Base-by-base conservation (phyloP, 2,329 filamentous ascomycete genomes). In the Leptosphaerulina australis region DNA sequence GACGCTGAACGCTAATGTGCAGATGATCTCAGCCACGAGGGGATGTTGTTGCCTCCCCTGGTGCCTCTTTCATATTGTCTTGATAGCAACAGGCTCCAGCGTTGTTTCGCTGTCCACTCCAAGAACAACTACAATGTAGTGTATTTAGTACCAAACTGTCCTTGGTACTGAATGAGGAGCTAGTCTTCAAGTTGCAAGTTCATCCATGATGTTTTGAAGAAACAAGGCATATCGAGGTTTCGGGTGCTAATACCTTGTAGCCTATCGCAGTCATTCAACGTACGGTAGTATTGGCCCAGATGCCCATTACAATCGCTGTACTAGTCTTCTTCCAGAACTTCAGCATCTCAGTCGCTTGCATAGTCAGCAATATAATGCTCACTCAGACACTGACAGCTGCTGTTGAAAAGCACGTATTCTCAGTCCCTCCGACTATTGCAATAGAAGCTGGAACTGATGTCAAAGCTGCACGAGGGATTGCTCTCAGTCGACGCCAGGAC, bases 21-120 rank as follows among this genome's bases (percentile, higher is more conserved):
- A 63, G 12, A 63, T 9, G 4, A 4, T 18, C 18, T 5, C 14
- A 64, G 62, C 66, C 9, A 53, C 55, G 1, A 53, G 46, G 6
- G 24, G 59, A 10, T 64, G 68, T 0, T 70, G 63, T 28, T 70
- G 70, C 36, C 58, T 67, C 9, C 68, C 67, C 2, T 69, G 60
- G 59, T 58, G 64, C 2, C 20, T 75, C 1, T 50, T 56, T 0
- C 63, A 72, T 3, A 59, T 58, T 12, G 53, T 59, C 0, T 31
- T 76, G 9, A 67, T 70, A 46, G 58, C 74, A 2, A 68, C 77
- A 25, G 75, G 74, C 11, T 67, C 69, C 6, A 76, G 75, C 3
- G 66, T 79, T 1, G 50, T 78, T 3, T 68, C 73, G 1, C 77
- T 73, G 5, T 72, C 76, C 38, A 63, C 60, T 2, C 59, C 65